Evolutionary conservation across 768 basidiomycete species (phyloP).

Genomic region (Amanita muscaria): DNA sequence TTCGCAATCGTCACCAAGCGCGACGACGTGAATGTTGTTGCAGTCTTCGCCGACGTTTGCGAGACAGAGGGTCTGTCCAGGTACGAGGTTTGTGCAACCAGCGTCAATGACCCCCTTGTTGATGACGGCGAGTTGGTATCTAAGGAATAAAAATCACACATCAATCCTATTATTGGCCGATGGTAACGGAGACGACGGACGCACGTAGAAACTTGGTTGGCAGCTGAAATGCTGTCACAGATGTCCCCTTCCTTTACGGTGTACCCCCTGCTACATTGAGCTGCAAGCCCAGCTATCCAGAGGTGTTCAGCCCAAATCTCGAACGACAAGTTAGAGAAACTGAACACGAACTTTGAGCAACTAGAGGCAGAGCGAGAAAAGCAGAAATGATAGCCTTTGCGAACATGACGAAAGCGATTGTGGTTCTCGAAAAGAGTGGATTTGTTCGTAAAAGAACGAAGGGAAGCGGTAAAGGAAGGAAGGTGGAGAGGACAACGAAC

Average conservation of each 20-base stretch:
- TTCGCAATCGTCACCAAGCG: slow-evolving; percentile 49
- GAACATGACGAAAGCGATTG: slow-evolving; percentile 11
- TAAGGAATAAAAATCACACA: slow-evolving; percentile 17
- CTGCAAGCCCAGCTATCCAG: slow-evolving; percentile 23
- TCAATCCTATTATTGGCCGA: neutral
- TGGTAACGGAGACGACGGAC: slow-evolving; percentile 14
- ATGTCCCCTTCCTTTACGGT: slow-evolving; percentile 49
- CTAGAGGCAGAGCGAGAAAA: slow-evolving; percentile 30
- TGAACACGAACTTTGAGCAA: slow-evolving; percentile 32
- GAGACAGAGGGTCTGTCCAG: slow-evolving; percentile 50
- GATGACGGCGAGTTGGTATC: slow-evolving; percentile 65
- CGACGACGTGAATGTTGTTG: slow-evolving; percentile 46
- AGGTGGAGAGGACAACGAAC: neutral
- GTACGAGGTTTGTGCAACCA: slow-evolving; percentile 49
- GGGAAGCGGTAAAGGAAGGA: slow-evolving; percentile 1
- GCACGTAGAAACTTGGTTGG: slow-evolving; percentile 54
- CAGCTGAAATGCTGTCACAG: slow-evolving; percentile 61
- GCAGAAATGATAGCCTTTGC: slow-evolving; percentile 23
- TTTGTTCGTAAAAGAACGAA: slow-evolving; percentile 1
- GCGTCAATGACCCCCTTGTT: slow-evolving; percentile 44
- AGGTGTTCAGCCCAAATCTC: neutral
- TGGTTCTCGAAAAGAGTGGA: slow-evolving; percentile 6
- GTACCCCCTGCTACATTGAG: slow-evolving; percentile 49
- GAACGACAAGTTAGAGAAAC: neutral
- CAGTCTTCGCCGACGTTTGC: slow-evolving; percentile 57